These are phyloP conservation scores for Themeda triandra DNA, from an alignment of 176 grass and related monocot genomes.

Conservation along the genomic window DNA sequence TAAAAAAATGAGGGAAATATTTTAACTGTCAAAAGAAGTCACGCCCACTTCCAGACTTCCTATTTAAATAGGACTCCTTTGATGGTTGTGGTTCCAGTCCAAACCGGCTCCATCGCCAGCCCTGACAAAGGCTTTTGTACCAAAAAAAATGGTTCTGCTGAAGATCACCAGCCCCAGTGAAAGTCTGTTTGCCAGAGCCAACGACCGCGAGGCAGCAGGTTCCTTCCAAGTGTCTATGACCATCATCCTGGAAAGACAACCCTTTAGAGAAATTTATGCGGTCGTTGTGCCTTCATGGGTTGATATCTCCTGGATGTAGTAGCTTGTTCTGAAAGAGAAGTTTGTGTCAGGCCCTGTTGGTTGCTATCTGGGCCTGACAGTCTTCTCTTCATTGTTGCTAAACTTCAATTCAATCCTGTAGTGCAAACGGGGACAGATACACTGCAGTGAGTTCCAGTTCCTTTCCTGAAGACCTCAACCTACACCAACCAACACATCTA, in stretches of 20 bases:
- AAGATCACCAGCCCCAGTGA: neutral
- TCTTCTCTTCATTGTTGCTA: neutral
- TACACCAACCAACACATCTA: slow-evolving; percentile 49
- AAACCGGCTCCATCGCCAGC: neutral
- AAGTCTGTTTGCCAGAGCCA: neutral
- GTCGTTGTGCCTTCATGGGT: neutral
- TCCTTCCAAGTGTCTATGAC: neutral
- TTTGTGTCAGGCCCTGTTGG: neutral
- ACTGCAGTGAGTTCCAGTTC: neutral
- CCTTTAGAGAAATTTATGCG: neutral
- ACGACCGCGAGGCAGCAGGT: neutral
- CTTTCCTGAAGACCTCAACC: slow-evolving; percentile 14
- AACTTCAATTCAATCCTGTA: neutral
- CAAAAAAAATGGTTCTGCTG: neutral
- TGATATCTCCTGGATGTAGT: neutral
- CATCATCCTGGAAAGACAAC: neutral
- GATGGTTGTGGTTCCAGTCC: neutral
- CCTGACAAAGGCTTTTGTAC: neutral
- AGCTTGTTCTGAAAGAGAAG: neutral
- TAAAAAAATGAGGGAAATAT: neutral
- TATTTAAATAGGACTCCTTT: neutral
- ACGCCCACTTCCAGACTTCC: neutral
- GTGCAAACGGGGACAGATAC: neutral
- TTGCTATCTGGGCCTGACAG: neutral
- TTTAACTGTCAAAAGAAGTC: neutral